Evolutionary conservation across 805 yeast genomes (phyloP), one percentile per base, ranked within the genome.

Genomic region (Starmerella etchellsii): DNA sequence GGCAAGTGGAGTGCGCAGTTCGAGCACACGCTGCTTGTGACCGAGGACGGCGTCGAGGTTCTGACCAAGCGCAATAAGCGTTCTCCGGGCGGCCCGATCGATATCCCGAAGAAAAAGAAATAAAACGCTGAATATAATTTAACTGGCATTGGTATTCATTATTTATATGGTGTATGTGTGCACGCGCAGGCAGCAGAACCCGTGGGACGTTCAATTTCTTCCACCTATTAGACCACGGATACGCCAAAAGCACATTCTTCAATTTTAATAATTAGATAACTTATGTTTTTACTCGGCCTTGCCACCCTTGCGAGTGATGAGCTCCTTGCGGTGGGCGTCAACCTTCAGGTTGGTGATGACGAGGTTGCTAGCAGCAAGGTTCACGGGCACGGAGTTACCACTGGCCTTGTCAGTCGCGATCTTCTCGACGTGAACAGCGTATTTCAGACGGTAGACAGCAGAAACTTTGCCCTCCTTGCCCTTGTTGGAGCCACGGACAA

Each of bases 391-490:
- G 51, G 95, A 76, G 64, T 94, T 93, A 73, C 96, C 97, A 74
- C 79, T 81, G 58, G 94, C 84, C 77, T 91, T 91, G 74, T 91
- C 97, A 74, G 79, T 81, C 73, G 88, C 78, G 68, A 91, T 75
- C 76, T 88, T 88, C 75, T 87, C 97, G 62, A 91, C 80, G 73
- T 88, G 97, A 59, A 91, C 76, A 60, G 94, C 78, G 67, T 74
- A 91, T 71, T 91, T 91, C 73, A 91, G 81, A 81, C 98, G 88
- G 95, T 91, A 91, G 59, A 88, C 97, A 55, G 94, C 81, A 58
- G 91, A 73, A 68, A 91, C 76, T 73, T 85, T 83, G 72, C 98
- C 98, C 76, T 88, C 98, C 62, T 88, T 85, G 69, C 97, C 98
- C 78, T 91, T 91, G 81, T 83, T 82, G 65, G 97, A 82, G 66